phyloP scores from a whole-genome alignment of 768 basidiomycete species.

The Suillus tomentosus region DNA sequence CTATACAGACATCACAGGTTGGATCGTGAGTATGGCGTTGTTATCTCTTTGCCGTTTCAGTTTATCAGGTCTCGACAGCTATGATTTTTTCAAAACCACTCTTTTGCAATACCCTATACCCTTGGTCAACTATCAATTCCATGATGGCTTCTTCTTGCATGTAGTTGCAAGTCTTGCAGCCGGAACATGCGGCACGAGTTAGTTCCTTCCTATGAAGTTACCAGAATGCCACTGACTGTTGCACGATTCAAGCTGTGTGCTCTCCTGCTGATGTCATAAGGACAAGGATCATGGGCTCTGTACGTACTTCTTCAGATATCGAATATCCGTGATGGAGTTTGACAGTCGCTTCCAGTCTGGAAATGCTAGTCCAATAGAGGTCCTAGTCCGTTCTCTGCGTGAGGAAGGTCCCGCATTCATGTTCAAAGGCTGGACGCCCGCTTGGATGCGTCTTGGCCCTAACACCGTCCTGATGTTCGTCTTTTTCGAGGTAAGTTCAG shows the following conservation, averaged over 20 bases:
- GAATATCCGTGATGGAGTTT: not conserved
- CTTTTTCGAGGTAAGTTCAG: conserved; percentile 69
- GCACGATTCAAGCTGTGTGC: conserved; percentile 58
- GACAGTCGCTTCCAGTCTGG: conserved; percentile 46
- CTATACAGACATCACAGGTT: conserved; percentile 69
- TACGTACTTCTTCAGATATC: conserved; percentile 34
- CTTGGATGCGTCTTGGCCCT: conserved; percentile 81
- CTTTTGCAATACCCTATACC: conserved; percentile 57
- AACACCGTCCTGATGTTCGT: conserved; percentile 86
- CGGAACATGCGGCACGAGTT: conserved; percentile 79
- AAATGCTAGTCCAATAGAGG: conserved; percentile 47
- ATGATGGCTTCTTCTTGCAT: conserved; percentile 69
- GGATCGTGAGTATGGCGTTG: conserved; percentile 64
- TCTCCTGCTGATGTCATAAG: conserved; percentile 78
- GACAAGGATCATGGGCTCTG: conserved; percentile 78
- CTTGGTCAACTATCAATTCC: conserved; percentile 58
- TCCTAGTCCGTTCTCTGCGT: conserved; percentile 60
- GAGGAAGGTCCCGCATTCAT: conserved; percentile 78
- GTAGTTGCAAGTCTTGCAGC: conserved; percentile 66
- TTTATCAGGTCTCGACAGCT: conserved; percentile 41
- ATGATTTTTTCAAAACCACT: conserved; percentile 72
- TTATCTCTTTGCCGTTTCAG: conserved; percentile 1
- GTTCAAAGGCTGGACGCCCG: conserved; percentile 90
- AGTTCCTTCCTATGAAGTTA: conserved; percentile 24
- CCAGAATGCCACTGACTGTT: not conserved